phyloP scores from a whole-genome alignment of 768 basidiomycete genomes.

The Dendrothele bispora region DNA sequence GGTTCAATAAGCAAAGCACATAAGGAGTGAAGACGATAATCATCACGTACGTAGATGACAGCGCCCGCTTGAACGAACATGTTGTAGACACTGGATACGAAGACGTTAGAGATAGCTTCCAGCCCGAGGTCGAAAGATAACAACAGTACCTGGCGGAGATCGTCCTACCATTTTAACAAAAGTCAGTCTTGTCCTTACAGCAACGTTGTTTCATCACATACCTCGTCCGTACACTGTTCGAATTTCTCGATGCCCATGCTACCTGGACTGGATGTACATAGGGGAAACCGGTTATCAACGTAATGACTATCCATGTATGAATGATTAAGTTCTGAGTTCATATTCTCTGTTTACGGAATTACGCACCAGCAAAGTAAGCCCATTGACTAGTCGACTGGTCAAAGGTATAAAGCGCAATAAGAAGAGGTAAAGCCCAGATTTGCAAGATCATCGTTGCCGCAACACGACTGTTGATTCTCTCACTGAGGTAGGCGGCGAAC shows the following conservation, averaged over 20 bases:
- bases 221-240: conserved; percentile 57
- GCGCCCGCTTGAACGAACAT: conserved; percentile 63
- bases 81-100: conserved; percentile 52
- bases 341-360: no score
- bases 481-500: conserved; percentile 48
- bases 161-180: conserved; percentile 23
- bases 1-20: background rate
- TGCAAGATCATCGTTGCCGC: conserved; percentile 52
- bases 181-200: background rate
- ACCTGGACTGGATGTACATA: conserved; percentile 50
- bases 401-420: conserved; percentile 58
- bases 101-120: background rate
- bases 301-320: no score
- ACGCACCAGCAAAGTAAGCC: conserved; percentile 52
- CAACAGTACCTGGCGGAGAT: conserved; percentile 35
- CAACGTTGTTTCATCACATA: conserved; percentile 30
- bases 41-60: conserved; percentile 43
- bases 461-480: conserved; percentile 57
- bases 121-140: background rate
- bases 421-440: conserved; percentile 57
- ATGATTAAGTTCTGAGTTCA: no score
- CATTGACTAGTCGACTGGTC: conserved; percentile 48
- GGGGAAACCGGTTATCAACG: conserved; percentile 58
- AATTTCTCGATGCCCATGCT: conserved; percentile 61
- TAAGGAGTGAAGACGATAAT: background rate